Percentiles rank a stretch among this genome's conserved stretches.
These are phyloP conservation scores for Jaminaea rosea DNA, from an alignment of 1,284 basidiomycete species.

Conservation along the genomic window DNA sequence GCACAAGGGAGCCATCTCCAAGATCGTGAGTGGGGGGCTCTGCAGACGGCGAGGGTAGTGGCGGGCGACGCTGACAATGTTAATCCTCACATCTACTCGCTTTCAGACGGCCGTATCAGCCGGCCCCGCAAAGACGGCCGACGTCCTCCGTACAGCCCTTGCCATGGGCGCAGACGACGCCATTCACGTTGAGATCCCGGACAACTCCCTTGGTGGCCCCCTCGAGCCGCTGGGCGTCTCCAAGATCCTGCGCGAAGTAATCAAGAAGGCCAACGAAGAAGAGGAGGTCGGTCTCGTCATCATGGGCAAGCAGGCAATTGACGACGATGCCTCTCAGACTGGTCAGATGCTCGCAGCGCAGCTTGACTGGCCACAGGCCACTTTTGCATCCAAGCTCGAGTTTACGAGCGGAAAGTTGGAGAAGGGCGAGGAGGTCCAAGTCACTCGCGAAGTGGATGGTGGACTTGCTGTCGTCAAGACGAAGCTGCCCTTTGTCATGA, in stretches of 20 bases:
- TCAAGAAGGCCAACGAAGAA: slow-evolving; percentile 60
- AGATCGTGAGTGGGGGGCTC: slow-evolving; percentile 28
- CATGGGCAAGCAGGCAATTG: slow-evolving; percentile 97
- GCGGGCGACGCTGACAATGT: not conserved
- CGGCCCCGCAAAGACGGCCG: slow-evolving; percentile 78
- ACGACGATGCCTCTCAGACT: slow-evolving; percentile 92
- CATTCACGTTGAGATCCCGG: slow-evolving; percentile 74
- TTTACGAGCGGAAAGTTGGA: slow-evolving; percentile 56
- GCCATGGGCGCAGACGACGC: slow-evolving; percentile 95
- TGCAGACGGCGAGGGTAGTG: not conserved
- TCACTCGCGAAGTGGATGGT: slow-evolving; percentile 90
- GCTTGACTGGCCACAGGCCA: slow-evolving; percentile 85
- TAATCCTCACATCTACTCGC: not conserved
- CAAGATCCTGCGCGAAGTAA: slow-evolving; percentile 68
- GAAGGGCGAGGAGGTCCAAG: slow-evolving; percentile 60
- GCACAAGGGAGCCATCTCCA: slow-evolving; percentile 53
- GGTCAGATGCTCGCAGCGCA: slow-evolving; percentile 95
- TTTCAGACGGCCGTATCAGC: slow-evolving; percentile 67
- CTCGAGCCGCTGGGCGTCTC: slow-evolving; percentile 82
- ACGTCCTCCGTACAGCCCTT: slow-evolving; percentile 87
- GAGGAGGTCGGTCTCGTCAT: slow-evolving; percentile 73
- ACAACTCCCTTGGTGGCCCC: slow-evolving; percentile 53
- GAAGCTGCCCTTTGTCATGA: slow-evolving; percentile 74
- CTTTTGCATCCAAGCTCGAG: slow-evolving; percentile 83
- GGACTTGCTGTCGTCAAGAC: slow-evolving; percentile 76